phyloP scores from a whole-genome alignment of 805 yeast genomes.

The Candida methanosorbosa region DNA sequence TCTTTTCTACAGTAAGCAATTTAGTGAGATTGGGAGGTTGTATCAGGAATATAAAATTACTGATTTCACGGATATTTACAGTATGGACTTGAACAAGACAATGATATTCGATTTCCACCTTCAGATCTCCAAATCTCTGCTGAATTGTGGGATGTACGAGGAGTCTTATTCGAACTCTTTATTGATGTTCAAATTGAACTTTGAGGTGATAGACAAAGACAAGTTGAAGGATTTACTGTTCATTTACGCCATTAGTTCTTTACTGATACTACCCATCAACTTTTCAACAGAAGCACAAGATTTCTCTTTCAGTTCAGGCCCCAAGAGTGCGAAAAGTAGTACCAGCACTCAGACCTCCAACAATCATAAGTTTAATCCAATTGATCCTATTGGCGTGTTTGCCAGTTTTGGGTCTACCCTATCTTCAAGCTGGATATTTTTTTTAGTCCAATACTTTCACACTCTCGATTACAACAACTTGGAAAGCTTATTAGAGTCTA shows the following conservation, averaged over 20 bases:
- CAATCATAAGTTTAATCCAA: too few species aligned
- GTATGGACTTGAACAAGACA: conserved; percentile 2
- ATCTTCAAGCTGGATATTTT: not conserved
- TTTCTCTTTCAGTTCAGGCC: not conserved
- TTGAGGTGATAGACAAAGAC: not conserved
- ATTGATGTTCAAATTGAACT: conserved; percentile 11
- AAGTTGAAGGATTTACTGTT: conserved; percentile 6
- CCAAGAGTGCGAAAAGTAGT: too few species aligned
- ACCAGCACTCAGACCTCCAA: too few species aligned
- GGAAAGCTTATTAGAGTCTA: not conserved
- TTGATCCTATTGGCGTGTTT: conserved; percentile 10
- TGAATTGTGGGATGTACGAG: conserved; percentile 6
- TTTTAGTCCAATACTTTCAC: conserved; percentile 9
- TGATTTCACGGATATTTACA: conserved; percentile 8
- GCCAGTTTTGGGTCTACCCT: conserved; percentile 6
- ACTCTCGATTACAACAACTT: conserved; percentile 6
- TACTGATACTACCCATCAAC: too few species aligned
- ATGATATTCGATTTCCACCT: conserved; percentile 11
- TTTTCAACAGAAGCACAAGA: too few species aligned
- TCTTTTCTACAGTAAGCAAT: conserved; percentile 1
- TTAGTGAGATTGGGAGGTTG: conserved; percentile 2
- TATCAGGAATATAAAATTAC: conserved; percentile 1
- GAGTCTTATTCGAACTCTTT: conserved; percentile 13
- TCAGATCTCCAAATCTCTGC: conserved; percentile 10
- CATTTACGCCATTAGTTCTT: conserved; percentile 10